Evolutionary conservation across 2,329 filamentous ascomycete species (phyloP).

Genomic region (Aspergillus sclerotialis): DNA sequence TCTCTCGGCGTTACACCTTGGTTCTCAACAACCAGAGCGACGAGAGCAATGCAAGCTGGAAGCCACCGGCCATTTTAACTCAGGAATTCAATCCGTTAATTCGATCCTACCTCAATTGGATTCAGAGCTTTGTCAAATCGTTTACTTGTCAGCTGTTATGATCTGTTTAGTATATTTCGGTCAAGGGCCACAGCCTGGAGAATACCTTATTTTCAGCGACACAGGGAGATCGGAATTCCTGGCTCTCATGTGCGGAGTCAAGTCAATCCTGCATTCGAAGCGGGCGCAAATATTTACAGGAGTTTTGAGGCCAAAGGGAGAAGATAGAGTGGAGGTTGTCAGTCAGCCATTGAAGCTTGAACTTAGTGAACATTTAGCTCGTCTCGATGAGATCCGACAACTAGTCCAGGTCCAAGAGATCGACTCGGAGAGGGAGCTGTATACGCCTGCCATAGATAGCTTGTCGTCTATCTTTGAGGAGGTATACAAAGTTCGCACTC

Average conservation of each 20-base stretch:
- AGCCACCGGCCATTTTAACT: slow-evolving; percentile 28
- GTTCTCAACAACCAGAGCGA: slow-evolving; percentile 11
- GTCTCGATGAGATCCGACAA: slow-evolving; percentile 6
- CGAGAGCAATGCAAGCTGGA: slow-evolving; percentile 16
- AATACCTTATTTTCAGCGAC: slow-evolving; percentile 27
- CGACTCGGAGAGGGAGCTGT: slow-evolving; percentile 1
- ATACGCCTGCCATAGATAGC: slow-evolving; percentile 6
- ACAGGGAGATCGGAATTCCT: slow-evolving; percentile 24
- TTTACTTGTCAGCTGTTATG: slow-evolving; percentile 25
- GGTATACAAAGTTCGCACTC: slow-evolving; percentile 10
- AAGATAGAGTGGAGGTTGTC: slow-evolving; percentile 1
- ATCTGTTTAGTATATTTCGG: slow-evolving; percentile 30
- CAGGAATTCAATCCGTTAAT: slow-evolving; percentile 26
- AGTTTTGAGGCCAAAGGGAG: slow-evolving; percentile 9
- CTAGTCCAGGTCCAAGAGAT: slow-evolving; percentile 8
- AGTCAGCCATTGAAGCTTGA: slow-evolving; percentile 10
- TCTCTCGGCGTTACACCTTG: slow-evolving; percentile 22
- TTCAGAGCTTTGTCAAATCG: slow-evolving; percentile 21
- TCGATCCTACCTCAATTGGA: slow-evolving; percentile 18
- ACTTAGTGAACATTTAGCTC: slow-evolving; percentile 9
- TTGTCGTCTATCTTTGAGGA: slow-evolving; percentile 11
- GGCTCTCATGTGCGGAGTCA: slow-evolving; percentile 25
- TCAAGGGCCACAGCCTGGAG: slow-evolving; percentile 19
- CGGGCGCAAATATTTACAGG: slow-evolving; percentile 19
- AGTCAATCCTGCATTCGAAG: slow-evolving; percentile 13